Evolutionary conservation across 371 early-diverging fungal genomes (phyloP).

Genomic region (Mucor mucedo): DNA sequence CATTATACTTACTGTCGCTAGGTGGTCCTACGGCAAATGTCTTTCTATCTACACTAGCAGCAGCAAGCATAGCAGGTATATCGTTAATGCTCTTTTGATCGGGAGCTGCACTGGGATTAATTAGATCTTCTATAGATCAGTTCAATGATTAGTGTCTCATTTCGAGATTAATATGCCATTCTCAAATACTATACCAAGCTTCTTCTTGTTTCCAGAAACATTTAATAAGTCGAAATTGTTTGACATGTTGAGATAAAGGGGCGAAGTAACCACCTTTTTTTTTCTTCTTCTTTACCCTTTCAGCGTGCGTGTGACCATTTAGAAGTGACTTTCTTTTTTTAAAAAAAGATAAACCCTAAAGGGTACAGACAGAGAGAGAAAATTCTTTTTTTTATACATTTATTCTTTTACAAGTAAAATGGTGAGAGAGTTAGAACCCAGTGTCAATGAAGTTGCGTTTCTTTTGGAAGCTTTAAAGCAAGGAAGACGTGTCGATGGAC

Average conservation of each 20-base stretch:
- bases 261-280: not conserved
- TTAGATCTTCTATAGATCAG: constrained; percentile 4
- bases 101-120: not conserved
- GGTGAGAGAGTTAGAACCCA: constrained; percentile 31
- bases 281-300: not conserved
- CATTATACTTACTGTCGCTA: constrained; percentile 38
- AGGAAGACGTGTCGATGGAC: constrained; percentile 67
- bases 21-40: constrained; percentile 28
- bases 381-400: constrained; percentile 3
- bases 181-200: constrained; percentile 23
- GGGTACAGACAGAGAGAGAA: not conserved
- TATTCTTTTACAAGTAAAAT: constrained; percentile 9
- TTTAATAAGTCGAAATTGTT: constrained; percentile 34
- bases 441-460: constrained; percentile 31
- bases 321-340: too few relatives aligned
- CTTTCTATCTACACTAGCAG: constrained; percentile 26
- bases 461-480: constrained; percentile 28
- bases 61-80: constrained; percentile 19
- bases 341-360: too few relatives aligned
- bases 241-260: constrained; percentile 10
- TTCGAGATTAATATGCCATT: not conserved
- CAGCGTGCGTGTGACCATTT: not conserved
- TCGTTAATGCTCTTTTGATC: constrained; percentile 18
- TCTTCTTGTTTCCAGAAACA: constrained; percentile 32
- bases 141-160: too few relatives aligned